A percentile compares a stretch with the other conserved stretches of the same genome.
Evolutionary conservation across 2,329 filamentous ascomycete species (phyloP).

Genomic region (Penicillium sp.): DNA sequence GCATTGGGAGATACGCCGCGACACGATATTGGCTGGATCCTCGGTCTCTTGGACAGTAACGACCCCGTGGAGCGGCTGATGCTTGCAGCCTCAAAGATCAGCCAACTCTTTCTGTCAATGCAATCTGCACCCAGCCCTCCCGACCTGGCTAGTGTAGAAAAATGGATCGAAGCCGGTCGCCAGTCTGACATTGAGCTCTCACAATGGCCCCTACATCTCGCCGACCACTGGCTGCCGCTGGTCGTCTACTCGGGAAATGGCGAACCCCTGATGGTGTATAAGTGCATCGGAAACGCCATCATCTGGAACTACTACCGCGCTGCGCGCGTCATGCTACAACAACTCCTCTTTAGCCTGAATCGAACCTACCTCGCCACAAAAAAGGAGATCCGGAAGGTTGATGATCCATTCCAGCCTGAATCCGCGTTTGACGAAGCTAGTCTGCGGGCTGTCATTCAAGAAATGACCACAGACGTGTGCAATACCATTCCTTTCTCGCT

Average conservation of each 20-base stretch:
- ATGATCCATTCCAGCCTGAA: slow-evolving; percentile 2
- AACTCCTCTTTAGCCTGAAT: slow-evolving; percentile 26
- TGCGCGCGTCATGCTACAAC: slow-evolving; percentile 31
- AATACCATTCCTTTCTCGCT: slow-evolving; percentile 33
- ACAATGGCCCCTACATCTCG: slow-evolving; percentile 29
- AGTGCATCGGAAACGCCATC: slow-evolving; percentile 23
- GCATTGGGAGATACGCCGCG: slow-evolving; percentile 31
- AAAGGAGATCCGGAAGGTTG: slow-evolving; percentile 4
- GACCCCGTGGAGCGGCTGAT: slow-evolving; percentile 33
- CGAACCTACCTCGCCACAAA: slow-evolving; percentile 14
- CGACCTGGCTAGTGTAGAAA: slow-evolving; percentile 16
- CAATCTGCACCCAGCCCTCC: slow-evolving; percentile 13
- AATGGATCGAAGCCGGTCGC: slow-evolving; percentile 23
- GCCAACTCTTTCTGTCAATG: slow-evolving; percentile 25
- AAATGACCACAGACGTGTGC: slow-evolving; percentile 35
- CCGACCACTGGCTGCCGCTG: slow-evolving; percentile 33
- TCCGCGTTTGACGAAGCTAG: slow-evolving; percentile 8
- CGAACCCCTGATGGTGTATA: slow-evolving; percentile 32
- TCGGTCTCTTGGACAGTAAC: slow-evolving; percentile 24
- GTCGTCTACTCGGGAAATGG: slow-evolving; percentile 28
- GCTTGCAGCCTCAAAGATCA: slow-evolving; percentile 28
- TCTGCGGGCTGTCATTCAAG: slow-evolving; percentile 24
- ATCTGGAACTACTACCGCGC: slow-evolving; percentile 38
- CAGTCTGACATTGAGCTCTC: slow-evolving; percentile 28
- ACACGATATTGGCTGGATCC: slow-evolving; percentile 28